Evolutionary conservation across 163 green algal species (phyloP).

Genomic region (Volvox carteri): DNA sequence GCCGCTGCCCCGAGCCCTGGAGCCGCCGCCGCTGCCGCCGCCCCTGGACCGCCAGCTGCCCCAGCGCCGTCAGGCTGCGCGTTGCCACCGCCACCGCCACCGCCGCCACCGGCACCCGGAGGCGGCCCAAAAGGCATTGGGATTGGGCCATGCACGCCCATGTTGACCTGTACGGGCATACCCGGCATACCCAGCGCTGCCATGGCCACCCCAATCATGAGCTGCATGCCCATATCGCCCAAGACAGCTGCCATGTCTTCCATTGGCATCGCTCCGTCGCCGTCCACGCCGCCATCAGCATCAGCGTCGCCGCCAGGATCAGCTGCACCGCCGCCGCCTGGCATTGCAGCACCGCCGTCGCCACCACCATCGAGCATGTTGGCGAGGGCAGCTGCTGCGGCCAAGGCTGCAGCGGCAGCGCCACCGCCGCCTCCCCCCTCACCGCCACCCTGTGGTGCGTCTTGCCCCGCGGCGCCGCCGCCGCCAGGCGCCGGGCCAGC

Average conservation of each 20-base stretch:
- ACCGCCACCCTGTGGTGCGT: not conserved
- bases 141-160: not conserved
- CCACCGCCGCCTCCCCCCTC: not conserved
- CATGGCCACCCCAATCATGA: conserved; percentile 15
- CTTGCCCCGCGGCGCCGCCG: not conserved
- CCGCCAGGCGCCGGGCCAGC: too few relatives aligned
- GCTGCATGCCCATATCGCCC: conserved; percentile 30
- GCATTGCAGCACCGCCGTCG: not conserved
- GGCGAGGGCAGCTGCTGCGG: not conserved
- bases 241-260: not conserved
- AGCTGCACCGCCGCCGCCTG: not conserved
- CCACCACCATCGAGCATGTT: conserved; percentile 22
- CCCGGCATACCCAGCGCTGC: conserved; percentile 2
- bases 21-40: too few relatives aligned
- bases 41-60: not conserved
- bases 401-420: not conserved
- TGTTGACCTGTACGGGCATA: not conserved
- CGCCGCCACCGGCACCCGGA: not conserved
- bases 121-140: not conserved
- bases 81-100: not conserved
- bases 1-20: not conserved
- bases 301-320: not conserved
- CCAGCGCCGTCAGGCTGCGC: not conserved
- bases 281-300: not conserved
- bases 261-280: not conserved